phyloP scores from a whole-genome alignment of 1,284 basidiomycete species.

The Wolfiporia cocos region DNA sequence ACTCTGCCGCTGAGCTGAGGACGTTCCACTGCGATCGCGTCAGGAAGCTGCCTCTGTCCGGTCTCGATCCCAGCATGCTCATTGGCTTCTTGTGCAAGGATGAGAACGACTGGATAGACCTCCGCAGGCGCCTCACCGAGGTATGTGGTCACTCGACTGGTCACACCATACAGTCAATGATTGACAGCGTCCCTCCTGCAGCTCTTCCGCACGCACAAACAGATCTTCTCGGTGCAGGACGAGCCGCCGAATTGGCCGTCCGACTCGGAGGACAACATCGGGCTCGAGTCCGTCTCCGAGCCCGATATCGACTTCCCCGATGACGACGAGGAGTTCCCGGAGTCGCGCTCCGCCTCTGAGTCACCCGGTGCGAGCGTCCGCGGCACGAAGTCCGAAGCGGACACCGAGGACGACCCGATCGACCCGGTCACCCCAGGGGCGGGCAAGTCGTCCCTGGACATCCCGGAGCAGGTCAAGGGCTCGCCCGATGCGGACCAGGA shows the following conservation, averaged over 20 bases:
- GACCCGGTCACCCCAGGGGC: slow-evolving; percentile 62
- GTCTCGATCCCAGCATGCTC: slow-evolving; percentile 96
- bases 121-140: slow-evolving; percentile 66
- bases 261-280: slow-evolving; percentile 70
- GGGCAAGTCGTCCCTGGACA: slow-evolving; percentile 37
- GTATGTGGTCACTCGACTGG: too few species aligned
- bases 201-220: slow-evolving; percentile 56
- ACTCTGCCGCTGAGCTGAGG: slow-evolving; percentile 59
- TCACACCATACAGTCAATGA: too few species aligned
- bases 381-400: slow-evolving; percentile 38
- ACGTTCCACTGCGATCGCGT: slow-evolving; percentile 95
- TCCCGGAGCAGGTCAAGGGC: slow-evolving; percentile 17
- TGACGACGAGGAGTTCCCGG: slow-evolving; percentile 35
- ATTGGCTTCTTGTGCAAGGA: slow-evolving; percentile 86
- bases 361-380: slow-evolving; percentile 22
- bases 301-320: slow-evolving; percentile 54
- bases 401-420: slow-evolving; percentile 63
- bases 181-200: too few species aligned
- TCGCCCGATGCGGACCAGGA: slow-evolving; percentile 11
- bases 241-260: slow-evolving; percentile 80
- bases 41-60: slow-evolving; percentile 86
- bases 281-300: slow-evolving; percentile 76
- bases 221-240: slow-evolving; percentile 80
- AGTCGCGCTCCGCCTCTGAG: slow-evolving; percentile 28
- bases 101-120: slow-evolving; percentile 81